Conservation (phyloP, 257 asterid genomes). For the Buddleja alternifolia region DNA sequence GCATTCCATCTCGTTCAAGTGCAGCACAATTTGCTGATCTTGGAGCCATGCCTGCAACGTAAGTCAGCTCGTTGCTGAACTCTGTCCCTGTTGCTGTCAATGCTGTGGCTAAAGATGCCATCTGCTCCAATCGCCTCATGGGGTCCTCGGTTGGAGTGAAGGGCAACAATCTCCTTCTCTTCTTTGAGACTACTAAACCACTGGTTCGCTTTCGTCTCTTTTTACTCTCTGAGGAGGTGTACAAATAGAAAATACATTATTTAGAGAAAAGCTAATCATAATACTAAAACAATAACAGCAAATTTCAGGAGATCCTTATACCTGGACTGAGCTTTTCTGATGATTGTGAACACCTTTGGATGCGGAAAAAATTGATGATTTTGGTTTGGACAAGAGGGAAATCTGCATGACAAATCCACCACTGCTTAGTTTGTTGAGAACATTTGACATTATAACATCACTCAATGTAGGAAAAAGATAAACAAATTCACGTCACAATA, state of each 20-base stretch:
- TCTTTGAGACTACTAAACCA: conserved; percentile 56
- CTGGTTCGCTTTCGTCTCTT: conserved; percentile 60
- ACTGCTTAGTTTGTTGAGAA: not conserved
- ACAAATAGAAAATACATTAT: not conserved
- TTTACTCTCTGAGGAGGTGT: conserved; percentile 44
- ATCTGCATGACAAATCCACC: conserved; percentile 45
- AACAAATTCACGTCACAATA: no score
- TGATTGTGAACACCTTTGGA: conserved; percentile 54
- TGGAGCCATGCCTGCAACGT: conserved; percentile 76
- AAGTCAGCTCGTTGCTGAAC: conserved; percentile 77
- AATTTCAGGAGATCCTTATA: conserved; percentile 20
- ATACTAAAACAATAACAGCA: not conserved
- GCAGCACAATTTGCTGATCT: conserved; percentile 69
- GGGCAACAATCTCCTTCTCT: conserved; percentile 70
- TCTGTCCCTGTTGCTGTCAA: conserved; percentile 67
- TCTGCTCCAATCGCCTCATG: conserved; percentile 69
- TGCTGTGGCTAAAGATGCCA: conserved; percentile 92
- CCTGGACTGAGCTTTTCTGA: conserved; percentile 49
- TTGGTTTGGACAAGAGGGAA: conserved; percentile 81
- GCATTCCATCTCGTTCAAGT: conserved; percentile 85
- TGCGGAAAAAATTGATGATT: conserved; percentile 84
- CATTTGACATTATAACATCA: no score
- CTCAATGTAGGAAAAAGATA: no score
- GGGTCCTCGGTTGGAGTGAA: conserved; percentile 74
- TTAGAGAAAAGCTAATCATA: not conserved